Base-by-base conservation (phyloP, 2,329 filamentous ascomycete species). In the Zasmidium angulare region DNA sequence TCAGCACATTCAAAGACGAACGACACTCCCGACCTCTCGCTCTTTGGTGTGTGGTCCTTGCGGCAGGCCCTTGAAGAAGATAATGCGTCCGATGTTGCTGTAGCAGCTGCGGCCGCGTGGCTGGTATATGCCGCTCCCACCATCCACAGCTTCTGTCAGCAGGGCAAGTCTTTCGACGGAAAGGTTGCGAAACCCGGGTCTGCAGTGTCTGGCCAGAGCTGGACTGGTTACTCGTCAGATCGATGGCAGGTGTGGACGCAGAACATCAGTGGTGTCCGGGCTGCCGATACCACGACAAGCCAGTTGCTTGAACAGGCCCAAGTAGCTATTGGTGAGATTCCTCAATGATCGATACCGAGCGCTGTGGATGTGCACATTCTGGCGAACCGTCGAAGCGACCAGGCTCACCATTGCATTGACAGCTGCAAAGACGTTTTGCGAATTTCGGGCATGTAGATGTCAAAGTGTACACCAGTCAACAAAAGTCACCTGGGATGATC, bases 31-130 rank as follows among this genome's bases (percentile, higher is more conserved):
- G 69, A 71, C 56, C 63, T 71, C 50, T 70, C 71, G 1, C 56
- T 72, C 14, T 72, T 67, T 46, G 62, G 64, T 47, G 61, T 72
- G 23, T 72, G 71, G 71, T 67, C 70, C 4, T 54, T 71, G 19
- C 66, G 71, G n/a, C 49, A 60, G 11, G 69, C 68, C 3, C 61
- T 73, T 4, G 70, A 73, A 53, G 68, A 71, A 21, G 61, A 68
- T 2, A 54, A 58, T 4, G 40, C 57, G n/a, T 53, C 60, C 10
- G 63, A 70, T 26, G 58, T 64, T 4, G 62, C 67, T 11, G 19
- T 69, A 9, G 60, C 62, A n/a, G 66, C 71, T 2, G 69, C 70
- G 2, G 65, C 68, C 4, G 65, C 69, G 2, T 72, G 71, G 70
- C 65, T 72, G 20, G 65, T 68, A 10, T 68, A 67, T 51, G 71